These are phyloP conservation scores for Tricholoma bakamatsutake DNA, from an alignment of 768 basidiomycete species.

Conservation along the genomic window DNA sequence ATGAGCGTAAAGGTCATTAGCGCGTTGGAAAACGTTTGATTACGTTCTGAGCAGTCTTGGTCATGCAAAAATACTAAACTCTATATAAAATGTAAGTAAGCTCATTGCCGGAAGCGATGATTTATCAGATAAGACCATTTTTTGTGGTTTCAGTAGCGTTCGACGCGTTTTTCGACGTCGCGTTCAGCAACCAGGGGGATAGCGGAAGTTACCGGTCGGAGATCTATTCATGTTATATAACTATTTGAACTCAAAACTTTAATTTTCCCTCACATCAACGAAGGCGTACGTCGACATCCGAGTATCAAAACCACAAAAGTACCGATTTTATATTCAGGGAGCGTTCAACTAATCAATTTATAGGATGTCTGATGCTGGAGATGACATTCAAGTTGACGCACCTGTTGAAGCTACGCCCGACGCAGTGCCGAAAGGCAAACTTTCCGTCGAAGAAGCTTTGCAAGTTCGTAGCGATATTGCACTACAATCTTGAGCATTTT, in stretches of 20 bases:
- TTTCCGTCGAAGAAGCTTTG: constrained; percentile 93
- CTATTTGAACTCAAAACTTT: constrained; percentile 35
- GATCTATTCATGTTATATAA: constrained; percentile 34
- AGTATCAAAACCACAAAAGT: constrained; percentile 36
- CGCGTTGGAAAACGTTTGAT: constrained; percentile 22
- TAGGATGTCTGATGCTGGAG: constrained; percentile 98
- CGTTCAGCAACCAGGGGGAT: constrained; percentile 14
- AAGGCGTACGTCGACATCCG: constrained; percentile 91
- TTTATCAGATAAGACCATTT: constrained; percentile 23
- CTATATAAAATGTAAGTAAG: constrained; percentile 23
- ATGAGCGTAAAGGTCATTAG: constrained; percentile 24
- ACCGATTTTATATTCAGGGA: constrained; percentile 8
- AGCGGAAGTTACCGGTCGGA: constrained; percentile 49
- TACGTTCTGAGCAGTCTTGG: constrained; percentile 76
- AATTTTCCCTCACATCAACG: constrained; percentile 79
- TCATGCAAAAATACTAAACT: constrained; percentile 72
- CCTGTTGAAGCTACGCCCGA: constrained; percentile 78
- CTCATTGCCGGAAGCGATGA: background rate
- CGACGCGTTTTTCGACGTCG: constrained; percentile 23
- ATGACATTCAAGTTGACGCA: constrained; percentile 80
- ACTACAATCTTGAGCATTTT: constrained; percentile 2
- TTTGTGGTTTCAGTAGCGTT: constrained; percentile 7
- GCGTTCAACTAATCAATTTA: background rate
- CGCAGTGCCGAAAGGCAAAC: constrained; percentile 84
- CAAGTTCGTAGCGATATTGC: constrained; percentile 44